Conservation (phyloP, 1,139 yeast genomes). For the Spathaspora sp. region DNA sequence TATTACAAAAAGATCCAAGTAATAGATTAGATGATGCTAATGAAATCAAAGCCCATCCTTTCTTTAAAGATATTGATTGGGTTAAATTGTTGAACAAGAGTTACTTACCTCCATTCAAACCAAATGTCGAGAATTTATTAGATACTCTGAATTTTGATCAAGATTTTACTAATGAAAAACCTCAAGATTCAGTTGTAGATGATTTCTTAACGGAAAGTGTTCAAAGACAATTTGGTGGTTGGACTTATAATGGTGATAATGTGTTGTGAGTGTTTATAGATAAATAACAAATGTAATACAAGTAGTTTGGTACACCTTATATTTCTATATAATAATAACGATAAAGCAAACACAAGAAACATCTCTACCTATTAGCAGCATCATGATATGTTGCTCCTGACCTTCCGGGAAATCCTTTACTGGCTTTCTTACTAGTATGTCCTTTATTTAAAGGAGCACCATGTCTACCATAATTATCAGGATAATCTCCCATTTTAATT, state of each 20-base stretch:
- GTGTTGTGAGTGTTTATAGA: constrained; percentile 13
- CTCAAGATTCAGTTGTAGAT: constrained; percentile 94
- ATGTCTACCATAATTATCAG: constrained; percentile 26
- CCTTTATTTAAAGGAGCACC: constrained; percentile 41
- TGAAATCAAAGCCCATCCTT: constrained; percentile 81
- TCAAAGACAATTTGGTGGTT: constrained; percentile 96
- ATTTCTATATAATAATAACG: neutral
- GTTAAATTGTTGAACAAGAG: constrained; percentile 77
- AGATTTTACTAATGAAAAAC: constrained; percentile 90
- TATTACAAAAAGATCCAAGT: constrained; percentile 83
- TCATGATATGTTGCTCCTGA: constrained; percentile 39
- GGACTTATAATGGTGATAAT: constrained; percentile 86
- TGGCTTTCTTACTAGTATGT: constrained; percentile 24
- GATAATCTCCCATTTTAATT: constrained; percentile 32
- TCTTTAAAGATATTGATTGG: constrained; percentile 94
- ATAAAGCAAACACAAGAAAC: neutral
- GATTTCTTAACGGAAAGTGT: constrained; percentile 86
- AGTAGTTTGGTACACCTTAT: too few species aligned
- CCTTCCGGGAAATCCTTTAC: constrained; percentile 40
- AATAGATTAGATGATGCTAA: constrained; percentile 80
- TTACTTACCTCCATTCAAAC: constrained; percentile 94
- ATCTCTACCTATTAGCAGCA: constrained; percentile 31
- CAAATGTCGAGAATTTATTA: constrained; percentile 79
- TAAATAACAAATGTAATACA: too few species aligned
- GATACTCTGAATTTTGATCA: constrained; percentile 93